A percentile compares a stretch with the other conserved stretches of the same genome.
Evolutionary conservation across 192 early-diverging fungal genomes (phyloP).

Genomic region (Coemansia sp.): DNA sequence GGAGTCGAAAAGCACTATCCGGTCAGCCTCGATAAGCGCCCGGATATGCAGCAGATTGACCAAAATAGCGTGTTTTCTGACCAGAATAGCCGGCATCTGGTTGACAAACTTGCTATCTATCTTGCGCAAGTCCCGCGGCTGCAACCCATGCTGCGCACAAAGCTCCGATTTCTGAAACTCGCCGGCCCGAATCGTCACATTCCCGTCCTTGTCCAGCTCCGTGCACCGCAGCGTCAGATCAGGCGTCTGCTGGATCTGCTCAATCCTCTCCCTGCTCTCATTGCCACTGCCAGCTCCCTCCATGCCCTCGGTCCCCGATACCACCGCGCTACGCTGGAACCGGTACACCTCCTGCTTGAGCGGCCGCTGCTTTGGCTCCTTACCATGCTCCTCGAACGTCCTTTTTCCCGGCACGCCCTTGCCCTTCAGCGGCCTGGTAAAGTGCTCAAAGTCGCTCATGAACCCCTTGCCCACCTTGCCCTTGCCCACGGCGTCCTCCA

Average conservation of each 20-base stretch:
- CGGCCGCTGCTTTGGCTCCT: constrained; percentile 5
- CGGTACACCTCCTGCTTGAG: constrained; percentile 33
- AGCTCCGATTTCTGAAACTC: constrained; percentile 77
- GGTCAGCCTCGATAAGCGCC: constrained; percentile 77
- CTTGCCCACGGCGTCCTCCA: constrained; percentile 38
- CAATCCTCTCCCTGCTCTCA: constrained; percentile 14
- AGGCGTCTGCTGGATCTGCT: constrained; percentile 21
- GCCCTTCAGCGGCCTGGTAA: constrained; percentile 17
- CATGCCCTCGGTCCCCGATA: neutral
- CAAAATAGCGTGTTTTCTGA: constrained; percentile 76
- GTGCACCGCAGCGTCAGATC: constrained; percentile 57
- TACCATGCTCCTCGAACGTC: neutral
- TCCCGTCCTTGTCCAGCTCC: constrained; percentile 66
- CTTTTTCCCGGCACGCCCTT: neutral
- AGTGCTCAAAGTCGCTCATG: constrained; percentile 24
- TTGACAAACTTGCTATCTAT: constrained; percentile 73
- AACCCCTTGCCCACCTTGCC: constrained; percentile 29
- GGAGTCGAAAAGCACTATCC: constrained; percentile 73
- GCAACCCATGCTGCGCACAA: constrained; percentile 70
- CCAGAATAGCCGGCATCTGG: constrained; percentile 77
- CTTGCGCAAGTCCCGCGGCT: constrained; percentile 84
- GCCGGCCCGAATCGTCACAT: constrained; percentile 67
- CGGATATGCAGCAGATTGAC: constrained; percentile 79
- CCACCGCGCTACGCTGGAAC: constrained; percentile 32
- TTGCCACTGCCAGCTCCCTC: neutral